Evolutionary conservation across 139 green algal genomes (phyloP), one percentile per base, ranked within the genome.

Genomic region (Parachlorella kessleri): DNA sequence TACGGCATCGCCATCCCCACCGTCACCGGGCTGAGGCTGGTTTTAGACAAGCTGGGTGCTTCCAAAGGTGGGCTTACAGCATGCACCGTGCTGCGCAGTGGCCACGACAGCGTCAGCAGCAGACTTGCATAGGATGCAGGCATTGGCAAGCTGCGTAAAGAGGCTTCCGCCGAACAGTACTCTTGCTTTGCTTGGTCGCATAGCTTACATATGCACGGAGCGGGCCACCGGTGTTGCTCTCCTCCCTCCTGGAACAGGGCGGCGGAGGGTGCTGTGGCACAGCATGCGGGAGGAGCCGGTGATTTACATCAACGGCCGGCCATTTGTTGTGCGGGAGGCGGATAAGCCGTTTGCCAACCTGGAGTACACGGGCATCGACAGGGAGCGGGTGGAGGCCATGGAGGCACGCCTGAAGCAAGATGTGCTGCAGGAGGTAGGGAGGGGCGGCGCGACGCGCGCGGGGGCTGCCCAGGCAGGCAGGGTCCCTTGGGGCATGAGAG

Each of bases 261-360:
- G 78, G 41, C 86, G 88, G 9, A 87, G 83, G 37, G 93, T 98
- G 38, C 81, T 96, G 38, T 99, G 95, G 95, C 88, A 96, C 87
- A 98, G 98, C 86, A 92, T 98, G 89, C 87, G 95, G 0, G 95
- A 99, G 84, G 95, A 99, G 86, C 95, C 95, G 9, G 90, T 99
- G 65, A 36, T 98, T n/a, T 88, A 96, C 77, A 94, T 98, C 84
- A 97, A 97, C 66, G 95, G 95, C 67, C 83, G 91, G 70, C 95
- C 95, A 0, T 98, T 95, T 85, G 95, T 99, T 28, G 91, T 98
- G 70, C 86, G 95, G 0, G 95, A 99, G 83, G 86, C 92, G 38
- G 94, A 96, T 81, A 87, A 94, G 80, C 95, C 95, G 4, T 99
- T 99, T 84, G 88, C 87, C 73, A 99, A 99, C 75, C 84, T 99